phyloP scores from a whole-genome alignment of 306 rosid species.

The Morella rubra region DNA sequence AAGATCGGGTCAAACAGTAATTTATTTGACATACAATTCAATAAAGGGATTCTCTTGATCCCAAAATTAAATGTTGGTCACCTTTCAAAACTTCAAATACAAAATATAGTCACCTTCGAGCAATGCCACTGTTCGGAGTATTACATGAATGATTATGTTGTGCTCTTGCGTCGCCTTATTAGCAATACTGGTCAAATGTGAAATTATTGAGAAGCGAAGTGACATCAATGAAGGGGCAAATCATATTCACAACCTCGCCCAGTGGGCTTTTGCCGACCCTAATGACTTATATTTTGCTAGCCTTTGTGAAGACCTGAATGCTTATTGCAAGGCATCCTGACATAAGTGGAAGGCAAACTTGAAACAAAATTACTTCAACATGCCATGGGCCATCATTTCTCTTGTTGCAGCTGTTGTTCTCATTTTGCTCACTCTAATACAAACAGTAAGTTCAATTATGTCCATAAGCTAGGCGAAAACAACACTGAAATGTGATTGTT shows the following conservation, averaged over 20 bases:
- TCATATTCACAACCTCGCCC: conserved; percentile 12
- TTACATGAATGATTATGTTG: conserved; percentile 21
- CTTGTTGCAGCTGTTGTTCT: too few species aligned
- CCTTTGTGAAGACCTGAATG: conserved; percentile 13
- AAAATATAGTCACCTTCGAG: conserved; percentile 42
- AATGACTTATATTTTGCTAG: conserved; percentile 12
- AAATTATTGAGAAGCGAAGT: conserved; percentile 25
- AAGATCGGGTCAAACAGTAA: neutral
- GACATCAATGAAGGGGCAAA: conserved; percentile 4
- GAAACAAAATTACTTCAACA: too few species aligned
- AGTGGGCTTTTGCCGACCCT: neutral
- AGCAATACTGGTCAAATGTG: conserved; percentile 28
- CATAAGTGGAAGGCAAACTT: too few species aligned
- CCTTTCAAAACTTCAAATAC: neutral
- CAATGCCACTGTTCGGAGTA: conserved; percentile 8
- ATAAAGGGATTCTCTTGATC: conserved; percentile 27
- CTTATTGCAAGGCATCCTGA: too few species aligned
- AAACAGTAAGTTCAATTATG: too few species aligned
- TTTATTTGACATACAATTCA: conserved; percentile 23
- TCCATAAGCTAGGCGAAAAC: too few species aligned
- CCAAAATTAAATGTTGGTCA: conserved; percentile 17
- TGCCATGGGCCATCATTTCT: too few species aligned
- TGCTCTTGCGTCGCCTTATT: conserved; percentile 22
- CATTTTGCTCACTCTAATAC: too few species aligned
- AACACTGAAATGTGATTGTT: too few species aligned